A percentile compares a stretch with the other conserved stretches of the same genome.
These are phyloP conservation scores for Juglanconis juglandina DNA, from an alignment of 2,329 filamentous ascomycete species.

Conservation along the genomic window DNA sequence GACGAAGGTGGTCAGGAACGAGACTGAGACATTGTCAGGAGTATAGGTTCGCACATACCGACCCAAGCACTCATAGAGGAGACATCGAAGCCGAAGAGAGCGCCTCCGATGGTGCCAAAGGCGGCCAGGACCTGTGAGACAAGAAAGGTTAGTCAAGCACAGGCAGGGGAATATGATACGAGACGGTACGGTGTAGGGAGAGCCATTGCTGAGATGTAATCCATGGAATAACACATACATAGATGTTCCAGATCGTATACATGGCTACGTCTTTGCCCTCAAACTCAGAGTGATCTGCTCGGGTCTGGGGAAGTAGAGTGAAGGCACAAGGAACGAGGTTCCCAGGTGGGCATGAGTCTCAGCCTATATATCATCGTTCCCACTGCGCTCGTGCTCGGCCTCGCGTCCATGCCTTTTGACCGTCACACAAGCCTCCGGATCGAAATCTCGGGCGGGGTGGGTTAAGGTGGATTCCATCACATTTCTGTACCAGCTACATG, in stretches of 20 bases:
- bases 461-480: no score
- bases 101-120: constrained; percentile 49
- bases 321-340: neutral
- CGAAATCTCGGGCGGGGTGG: no score
- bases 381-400: neutral
- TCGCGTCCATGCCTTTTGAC: neutral
- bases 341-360: neutral
- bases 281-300: neutral
- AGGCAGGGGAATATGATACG: no score
- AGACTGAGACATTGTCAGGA: neutral
- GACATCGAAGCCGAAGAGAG: constrained; percentile 76
- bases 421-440: no score
- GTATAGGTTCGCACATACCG: neutral
- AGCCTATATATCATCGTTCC: neutral
- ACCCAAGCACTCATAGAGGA: constrained; percentile 69
- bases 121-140: neutral
- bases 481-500: no score
- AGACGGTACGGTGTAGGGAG: no score
- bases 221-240: neutral
- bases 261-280: constrained; percentile 1
- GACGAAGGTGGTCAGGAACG: neutral
- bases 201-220: no score
- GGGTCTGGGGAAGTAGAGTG: neutral
- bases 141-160: neutral
- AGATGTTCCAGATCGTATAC: constrained; percentile 20